phyloP scores from a whole-genome alignment of 768 basidiomycete species.

The Pluteus cervinus region DNA sequence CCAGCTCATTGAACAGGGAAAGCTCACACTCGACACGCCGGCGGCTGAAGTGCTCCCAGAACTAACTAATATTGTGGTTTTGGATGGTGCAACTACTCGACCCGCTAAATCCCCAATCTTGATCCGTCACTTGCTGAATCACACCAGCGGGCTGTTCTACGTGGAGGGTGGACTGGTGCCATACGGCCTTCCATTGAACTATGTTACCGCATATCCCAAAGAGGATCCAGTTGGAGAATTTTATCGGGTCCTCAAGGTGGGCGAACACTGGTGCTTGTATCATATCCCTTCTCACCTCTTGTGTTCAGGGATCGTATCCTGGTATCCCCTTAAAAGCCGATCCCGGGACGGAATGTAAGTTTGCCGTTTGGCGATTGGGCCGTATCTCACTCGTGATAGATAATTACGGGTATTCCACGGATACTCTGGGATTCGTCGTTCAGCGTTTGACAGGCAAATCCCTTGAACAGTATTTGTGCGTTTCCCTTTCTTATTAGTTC shows the following conservation, averaged over 20 bases:
- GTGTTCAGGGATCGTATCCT: conserved; percentile 15
- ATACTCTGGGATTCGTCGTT: conserved; percentile 21
- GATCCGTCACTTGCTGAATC: conserved; percentile 16
- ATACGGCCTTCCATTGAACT: conserved; percentile 6
- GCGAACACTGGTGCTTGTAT: neutral
- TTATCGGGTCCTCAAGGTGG: conserved; percentile 12
- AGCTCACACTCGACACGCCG: conserved; percentile 21
- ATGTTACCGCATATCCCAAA: conserved; percentile 9
- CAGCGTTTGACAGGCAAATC: conserved; percentile 18
- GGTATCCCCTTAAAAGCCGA: conserved; percentile 18
- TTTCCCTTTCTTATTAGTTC: neutral
- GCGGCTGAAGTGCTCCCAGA: conserved; percentile 22
- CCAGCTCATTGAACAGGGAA: conserved; percentile 28
- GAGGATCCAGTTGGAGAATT: conserved; percentile 12
- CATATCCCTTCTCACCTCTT: neutral
- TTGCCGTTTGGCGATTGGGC: neutral
- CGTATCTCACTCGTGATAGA: conserved; percentile 8
- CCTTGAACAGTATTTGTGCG: conserved; percentile 24
- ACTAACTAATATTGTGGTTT: conserved; percentile 18
- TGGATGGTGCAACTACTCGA: conserved; percentile 2
- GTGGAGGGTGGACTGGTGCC: conserved; percentile 2
- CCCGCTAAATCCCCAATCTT: conserved; percentile 13
- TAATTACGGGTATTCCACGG: conserved; percentile 17
- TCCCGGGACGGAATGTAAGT: conserved; percentile 23
- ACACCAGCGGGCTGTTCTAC: conserved; percentile 19